Evolutionary conservation across 192 early-diverging fungal species (phyloP), one percentile per base, ranked within the genome.

Genomic region (Lobosporangium transversale): DNA sequence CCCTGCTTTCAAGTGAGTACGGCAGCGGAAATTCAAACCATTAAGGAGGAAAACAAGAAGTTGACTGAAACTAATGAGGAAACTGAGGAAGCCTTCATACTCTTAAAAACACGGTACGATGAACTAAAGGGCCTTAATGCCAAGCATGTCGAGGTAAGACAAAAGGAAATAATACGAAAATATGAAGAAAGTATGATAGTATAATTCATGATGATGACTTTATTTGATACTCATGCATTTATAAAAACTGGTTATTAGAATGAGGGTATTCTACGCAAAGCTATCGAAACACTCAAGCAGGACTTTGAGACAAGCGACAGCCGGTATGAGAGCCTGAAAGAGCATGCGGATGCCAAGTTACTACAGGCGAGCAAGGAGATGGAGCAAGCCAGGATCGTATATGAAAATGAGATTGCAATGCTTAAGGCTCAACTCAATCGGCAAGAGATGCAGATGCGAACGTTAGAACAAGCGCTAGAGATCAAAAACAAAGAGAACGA

Each of bases 301-400:
- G 73, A 76, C 37, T 76, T 66, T 57, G 73, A 76, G 59, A 76
- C 64, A 31, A 62, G 64, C 31, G 73, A 76, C 26, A 42, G 58
- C 8, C 73, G 73, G 15, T 76, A 67, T 21, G 73, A 76, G 24
- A 61, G 48, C 15, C 37, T 76, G 36, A 66, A 62, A 48, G 24
- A 35, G 4, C 73, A 76, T 50, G 73, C 73, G 10, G 73, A 76
- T 29, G 33, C 58, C 2, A 66, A 66, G 40, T 29, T 76, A n/a
- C 44, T 64, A 0, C 33, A 44, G 0, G 73, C 73, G 4, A 52
- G 59, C 10, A 57, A 67, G 24, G 73, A 67, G 31, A 62, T 76
- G 73, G 73, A 76, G 37, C 63, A 67, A 10, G 54, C 65, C 0
- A 42, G 65, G 21, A 62, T 66, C 1, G 65, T 53, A 21, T 67